Evolutionary conservation across 2,329 filamentous ascomycete genomes (phyloP).

Genomic region (Microascus cirrosus): DNA sequence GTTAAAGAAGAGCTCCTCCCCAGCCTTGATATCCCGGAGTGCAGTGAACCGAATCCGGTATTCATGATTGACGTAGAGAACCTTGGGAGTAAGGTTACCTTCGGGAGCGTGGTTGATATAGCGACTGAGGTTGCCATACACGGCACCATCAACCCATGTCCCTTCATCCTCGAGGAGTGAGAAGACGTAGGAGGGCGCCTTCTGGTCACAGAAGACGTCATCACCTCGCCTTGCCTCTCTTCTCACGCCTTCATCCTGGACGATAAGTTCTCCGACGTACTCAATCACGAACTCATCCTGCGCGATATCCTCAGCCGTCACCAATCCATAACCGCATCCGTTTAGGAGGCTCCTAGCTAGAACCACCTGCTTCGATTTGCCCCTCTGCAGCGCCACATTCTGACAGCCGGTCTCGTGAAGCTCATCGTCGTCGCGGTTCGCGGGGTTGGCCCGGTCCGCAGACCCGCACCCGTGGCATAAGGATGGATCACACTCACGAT

Average conservation of each 20-base stretch:
- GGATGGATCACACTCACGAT: constrained; percentile 71
- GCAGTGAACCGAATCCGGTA: constrained; percentile 68
- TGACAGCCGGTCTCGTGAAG: constrained; percentile 52
- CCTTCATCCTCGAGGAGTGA: constrained; percentile 48
- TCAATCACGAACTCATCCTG: constrained; percentile 68
- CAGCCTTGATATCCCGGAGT: constrained; percentile 51
- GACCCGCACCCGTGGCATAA: constrained; percentile 64
- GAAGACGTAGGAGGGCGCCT: constrained; percentile 54
- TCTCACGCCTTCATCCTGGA: constrained; percentile 56
- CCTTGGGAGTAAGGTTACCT: constrained; percentile 48
- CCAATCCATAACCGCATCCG: constrained; percentile 64
- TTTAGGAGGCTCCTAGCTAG: constrained; percentile 60
- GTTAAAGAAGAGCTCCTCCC: constrained; percentile 73
- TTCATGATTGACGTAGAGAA: constrained; percentile 63
- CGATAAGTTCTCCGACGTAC: constrained; percentile 70
- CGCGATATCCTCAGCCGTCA: constrained; percentile 54
- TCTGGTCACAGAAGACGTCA: constrained; percentile 42
- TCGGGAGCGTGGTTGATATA: constrained; percentile 71
- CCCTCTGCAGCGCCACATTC: constrained; percentile 63
- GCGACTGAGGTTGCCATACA: constrained; percentile 68
- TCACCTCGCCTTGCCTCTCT: constrained; percentile 51
- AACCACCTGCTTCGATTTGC: constrained; percentile 51
- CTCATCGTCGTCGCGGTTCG: constrained; percentile 48
- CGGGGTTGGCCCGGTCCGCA: constrained; percentile 54
- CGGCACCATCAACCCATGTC: constrained; percentile 63